Evolutionary conservation across 2,329 filamentous ascomycete genomes (phyloP), one percentile per base, ranked within the genome.

Genomic region (Diaporthe caulivora): DNA sequence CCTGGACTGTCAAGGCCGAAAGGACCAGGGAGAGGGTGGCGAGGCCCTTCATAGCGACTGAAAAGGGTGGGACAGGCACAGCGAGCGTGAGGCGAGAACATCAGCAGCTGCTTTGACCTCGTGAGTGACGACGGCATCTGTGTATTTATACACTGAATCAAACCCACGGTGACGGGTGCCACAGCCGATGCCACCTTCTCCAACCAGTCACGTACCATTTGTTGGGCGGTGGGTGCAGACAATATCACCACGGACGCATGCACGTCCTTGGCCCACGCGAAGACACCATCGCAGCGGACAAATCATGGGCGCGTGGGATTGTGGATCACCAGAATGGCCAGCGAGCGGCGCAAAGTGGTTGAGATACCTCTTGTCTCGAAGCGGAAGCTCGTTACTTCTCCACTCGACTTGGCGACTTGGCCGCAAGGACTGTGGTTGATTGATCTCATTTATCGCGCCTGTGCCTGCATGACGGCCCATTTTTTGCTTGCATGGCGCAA

Each of bases 321-420:
- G 47, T 13, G 47, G 31, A 40, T 4, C 8, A 31, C 31, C 31
- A 13, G 29, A n/a, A 40, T 3, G 7, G 44, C 29, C 21, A 10
- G 44, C 29, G 13, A 17, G 11, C 5, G 5, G 21, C 18, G 29
- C 29, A 37, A 26, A 65, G 34, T 26, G 15, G 62, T 29, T 4
- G 9, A 53, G 62, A 53, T 67, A 53, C 62, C 62, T 67, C 62
- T 53, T 67, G 17, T 53, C 62, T 67, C 31, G 62, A 67, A 53
- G 62, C 21, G 62, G 62, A 67, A 67, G 62, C 62, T 67, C 29
- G 62, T 67, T 53, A 21, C 15, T 53, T 40, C 62, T 67, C 47
- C 47, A 31, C 62, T 67, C 62, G 31, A 53, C 62, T 67, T 67
- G 62, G 62, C 62, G 47, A 51, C 62, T 67, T 67, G 62, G 47